phyloP scores from a whole-genome alignment of 2,329 filamentous ascomycete species.

The Madurella fahalii region DNA sequence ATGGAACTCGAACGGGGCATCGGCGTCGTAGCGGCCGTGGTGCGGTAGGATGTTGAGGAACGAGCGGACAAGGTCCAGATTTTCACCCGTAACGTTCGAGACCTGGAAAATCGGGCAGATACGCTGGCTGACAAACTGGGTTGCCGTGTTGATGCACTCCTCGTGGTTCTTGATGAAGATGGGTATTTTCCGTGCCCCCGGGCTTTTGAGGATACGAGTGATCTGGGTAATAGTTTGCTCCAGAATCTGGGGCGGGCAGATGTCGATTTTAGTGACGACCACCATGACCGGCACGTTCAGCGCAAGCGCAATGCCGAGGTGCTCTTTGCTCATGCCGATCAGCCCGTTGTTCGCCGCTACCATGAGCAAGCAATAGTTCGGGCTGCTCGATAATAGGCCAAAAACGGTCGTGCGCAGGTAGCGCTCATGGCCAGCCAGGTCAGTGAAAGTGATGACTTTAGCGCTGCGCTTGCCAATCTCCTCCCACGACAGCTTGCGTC shows the following conservation, averaged over 20 bases:
- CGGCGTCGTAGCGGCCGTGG: slow-evolving; percentile 84
- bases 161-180: slow-evolving; percentile 91
- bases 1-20: slow-evolving; percentile 88
- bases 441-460: slow-evolving; percentile 95
- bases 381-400: slow-evolving; percentile 86
- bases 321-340: slow-evolving; percentile 97
- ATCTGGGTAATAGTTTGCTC: slow-evolving; percentile 90
- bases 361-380: slow-evolving; percentile 97
- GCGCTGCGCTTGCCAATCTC: slow-evolving; percentile 93
- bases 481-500: slow-evolving; percentile 86
- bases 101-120: slow-evolving; percentile 98
- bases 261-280: slow-evolving; percentile 96
- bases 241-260: slow-evolving; percentile 92
- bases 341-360: slow-evolving; percentile 96
- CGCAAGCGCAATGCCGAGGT: slow-evolving; percentile 88
- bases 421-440: slow-evolving; percentile 90
- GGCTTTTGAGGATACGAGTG: slow-evolving; percentile 88
- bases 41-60: slow-evolving; percentile 96
- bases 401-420: slow-evolving; percentile 97
- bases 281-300: slow-evolving; percentile 98
- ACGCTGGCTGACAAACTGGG: slow-evolving; percentile 89
- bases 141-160: slow-evolving; percentile 90
- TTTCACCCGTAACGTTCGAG: slow-evolving; percentile 93
- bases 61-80: slow-evolving; percentile 81
- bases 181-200: slow-evolving; percentile 89